Evolutionary conservation across 768 basidiomycete genomes (phyloP).

Genomic region (Auricularia heimuer): DNA sequence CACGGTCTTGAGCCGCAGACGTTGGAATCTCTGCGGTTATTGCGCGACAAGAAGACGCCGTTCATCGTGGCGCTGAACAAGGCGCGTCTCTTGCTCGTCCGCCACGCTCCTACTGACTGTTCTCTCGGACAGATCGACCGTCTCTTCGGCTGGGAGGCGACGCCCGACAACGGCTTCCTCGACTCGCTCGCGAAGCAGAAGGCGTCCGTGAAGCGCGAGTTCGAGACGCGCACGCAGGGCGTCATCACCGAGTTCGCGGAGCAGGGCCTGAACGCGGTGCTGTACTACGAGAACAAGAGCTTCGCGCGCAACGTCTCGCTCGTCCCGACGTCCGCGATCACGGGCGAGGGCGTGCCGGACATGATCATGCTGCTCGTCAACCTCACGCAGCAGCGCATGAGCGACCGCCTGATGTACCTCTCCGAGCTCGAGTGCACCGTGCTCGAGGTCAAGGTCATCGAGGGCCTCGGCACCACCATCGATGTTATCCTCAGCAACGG

Average conservation of each 20-base stretch:
- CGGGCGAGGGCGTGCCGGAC: constrained; percentile 96
- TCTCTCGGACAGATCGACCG: constrained; percentile 71
- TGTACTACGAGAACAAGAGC: constrained; percentile 97
- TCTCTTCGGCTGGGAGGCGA: constrained; percentile 90
- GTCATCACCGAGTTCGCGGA: constrained; percentile 94
- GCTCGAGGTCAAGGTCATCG: constrained; percentile 96
- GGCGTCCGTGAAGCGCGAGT: constrained; percentile 75
- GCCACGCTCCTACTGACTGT: not conserved
- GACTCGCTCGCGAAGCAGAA: constrained; percentile 82
- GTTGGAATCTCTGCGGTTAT: constrained; percentile 84
- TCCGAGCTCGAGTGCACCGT: constrained; percentile 97
- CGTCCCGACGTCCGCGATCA: constrained; percentile 95
- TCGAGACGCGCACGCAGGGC: constrained; percentile 76
- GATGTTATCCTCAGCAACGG: constrained; percentile 96
- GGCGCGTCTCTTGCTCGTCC: constrained; percentile 28
- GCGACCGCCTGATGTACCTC: constrained; percentile 93
- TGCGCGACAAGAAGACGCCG: constrained; percentile 89
- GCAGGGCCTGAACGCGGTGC: constrained; percentile 87
- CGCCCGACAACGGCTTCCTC: constrained; percentile 84
- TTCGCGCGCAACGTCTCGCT: constrained; percentile 90
- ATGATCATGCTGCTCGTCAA: constrained; percentile 99
- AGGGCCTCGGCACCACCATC: constrained; percentile 95
- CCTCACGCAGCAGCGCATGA: constrained; percentile 96
- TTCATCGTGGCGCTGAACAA: constrained; percentile 99
- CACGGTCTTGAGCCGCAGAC: constrained; percentile 99